These are phyloP conservation scores for Mucor sp. DNA, from an alignment of 371 early-diverging fungal genomes.

Conservation along the genomic window DNA sequence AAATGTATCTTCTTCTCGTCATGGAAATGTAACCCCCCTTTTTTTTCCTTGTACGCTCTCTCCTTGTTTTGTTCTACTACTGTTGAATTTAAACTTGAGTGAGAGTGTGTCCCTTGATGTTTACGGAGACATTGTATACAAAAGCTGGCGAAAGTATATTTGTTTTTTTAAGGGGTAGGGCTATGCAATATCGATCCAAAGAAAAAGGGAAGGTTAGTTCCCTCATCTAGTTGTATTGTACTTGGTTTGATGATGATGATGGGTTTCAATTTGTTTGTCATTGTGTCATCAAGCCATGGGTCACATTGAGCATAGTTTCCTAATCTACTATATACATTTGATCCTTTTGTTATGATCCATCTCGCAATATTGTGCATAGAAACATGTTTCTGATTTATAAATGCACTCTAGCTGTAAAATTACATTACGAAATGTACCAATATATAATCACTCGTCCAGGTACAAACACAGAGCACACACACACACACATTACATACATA, in stretches of 20 bases:
- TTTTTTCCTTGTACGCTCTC: neutral
- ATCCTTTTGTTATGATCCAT: neutral
- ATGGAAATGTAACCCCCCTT: neutral
- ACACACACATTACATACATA: neutral
- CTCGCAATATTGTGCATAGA: neutral
- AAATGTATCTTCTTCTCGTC: neutral
- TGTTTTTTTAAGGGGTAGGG: neutral
- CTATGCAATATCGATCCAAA: too few species aligned
- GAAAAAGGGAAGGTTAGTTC: neutral
- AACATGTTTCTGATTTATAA: neutral
- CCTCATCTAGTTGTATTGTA: slow-evolving; percentile 1
- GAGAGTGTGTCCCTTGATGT: neutral
- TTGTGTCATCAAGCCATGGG: slow-evolving; percentile 11
- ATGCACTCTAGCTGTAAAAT: too few species aligned
- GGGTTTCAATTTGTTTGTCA: neutral
- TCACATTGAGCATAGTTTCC: neutral
- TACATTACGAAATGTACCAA: neutral
- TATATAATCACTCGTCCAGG: neutral
- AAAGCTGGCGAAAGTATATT: neutral
- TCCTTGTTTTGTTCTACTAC: neutral
- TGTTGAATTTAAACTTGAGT: neutral
- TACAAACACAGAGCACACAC: neutral
- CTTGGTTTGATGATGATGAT: neutral
- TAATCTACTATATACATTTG: neutral
- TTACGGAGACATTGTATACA: neutral